Evolutionary conservation across 129 eudicot genomes (phyloP), one percentile per base, ranked within the genome.

Genomic region (Ambrosia artemisiifolia): DNA sequence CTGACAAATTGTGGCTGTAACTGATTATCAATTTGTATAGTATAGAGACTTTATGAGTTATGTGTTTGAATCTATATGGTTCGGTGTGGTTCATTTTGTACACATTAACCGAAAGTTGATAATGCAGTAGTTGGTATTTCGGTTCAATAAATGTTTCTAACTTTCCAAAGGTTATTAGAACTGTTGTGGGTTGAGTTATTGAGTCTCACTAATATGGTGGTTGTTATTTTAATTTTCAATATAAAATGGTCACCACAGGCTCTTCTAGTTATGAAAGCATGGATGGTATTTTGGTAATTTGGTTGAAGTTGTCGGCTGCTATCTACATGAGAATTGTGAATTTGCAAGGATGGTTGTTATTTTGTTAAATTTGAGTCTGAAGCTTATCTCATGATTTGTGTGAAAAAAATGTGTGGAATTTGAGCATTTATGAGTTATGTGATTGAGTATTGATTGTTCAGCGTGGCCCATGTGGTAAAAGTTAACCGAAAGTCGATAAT

Each of bases 31-130:
- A 28, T 38, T 24, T 40, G 55, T 38, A 13, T 71, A 55, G 9
- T 20, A 56, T 38, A 55, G 55, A 40, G 12, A 43, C 13, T 56
- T 57, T 42, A 24, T 71, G 66, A 11, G 55, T 55, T n/a, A 32
- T 49, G 47, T 14, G 17, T 3, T 47, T 16, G 28, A 38, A 36
- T 10, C 75, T 70, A 36, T 55, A 34, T 7, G 36, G 53, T 38
- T 11, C 34, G 3, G n/a, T 55, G 75, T 38, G 65, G 33, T 70
- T 34, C 53, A 19, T 70, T 70, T 35, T 35, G 50, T 54, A 20
- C 7, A 17, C 14, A 5, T 69, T 12, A 69, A 69, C 6, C 46
- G 16, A 17, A 34, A 17, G 63, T 50, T 36, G 48, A 16, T 13
- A 16, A 14, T 51, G 33, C n/a, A 28, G 43, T 48, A 30, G 12